Evolutionary conservation across 2,329 filamentous ascomycete species (phyloP).

Genomic region (Scleromitrula shiraiana): DNA sequence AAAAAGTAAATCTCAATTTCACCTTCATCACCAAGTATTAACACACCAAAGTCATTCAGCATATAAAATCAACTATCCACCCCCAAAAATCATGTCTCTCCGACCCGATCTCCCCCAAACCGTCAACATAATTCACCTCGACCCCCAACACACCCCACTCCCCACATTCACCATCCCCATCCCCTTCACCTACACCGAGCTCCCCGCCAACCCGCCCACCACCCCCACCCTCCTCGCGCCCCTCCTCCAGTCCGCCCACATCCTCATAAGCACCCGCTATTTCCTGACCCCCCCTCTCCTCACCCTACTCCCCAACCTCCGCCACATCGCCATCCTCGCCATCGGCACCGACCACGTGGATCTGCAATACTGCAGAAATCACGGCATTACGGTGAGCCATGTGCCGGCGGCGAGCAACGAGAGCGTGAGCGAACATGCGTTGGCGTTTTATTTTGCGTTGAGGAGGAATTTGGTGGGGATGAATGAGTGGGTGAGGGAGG

Average conservation of each 20-base stretch:
- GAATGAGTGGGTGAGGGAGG: conserved; percentile 24
- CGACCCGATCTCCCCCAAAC: background rate
- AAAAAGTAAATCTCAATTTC: too few relatives aligned
- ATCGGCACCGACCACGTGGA: conserved; percentile 34
- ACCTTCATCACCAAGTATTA: too few relatives aligned
- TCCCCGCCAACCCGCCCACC: conserved; percentile 11
- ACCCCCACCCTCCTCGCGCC: conserved; percentile 25
- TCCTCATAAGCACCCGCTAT: conserved; percentile 29
- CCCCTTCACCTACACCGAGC: conserved; percentile 17
- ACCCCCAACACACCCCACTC: background rate
- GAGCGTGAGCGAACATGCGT: conserved; percentile 30
- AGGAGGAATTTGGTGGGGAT: conserved; percentile 32
- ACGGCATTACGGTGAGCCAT: conserved; percentile 32
- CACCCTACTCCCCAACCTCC: conserved; percentile 26
- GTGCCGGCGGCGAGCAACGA: conserved; percentile 32
- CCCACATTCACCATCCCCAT: conserved; percentile 11
- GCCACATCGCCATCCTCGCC: conserved; percentile 31
- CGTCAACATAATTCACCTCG: background rate
- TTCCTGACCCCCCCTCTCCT: conserved; percentile 28
- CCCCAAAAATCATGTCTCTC: background rate
- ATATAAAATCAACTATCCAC: background rate
- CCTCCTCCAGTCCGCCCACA: conserved; percentile 24
- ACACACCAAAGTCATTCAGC: too few relatives aligned
- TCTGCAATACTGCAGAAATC: conserved; percentile 28
- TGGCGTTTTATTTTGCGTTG: conserved; percentile 28